Base-by-base conservation (phyloP, 208 protist genomes). In the Herpetomonas samuelpessoai region DNA sequence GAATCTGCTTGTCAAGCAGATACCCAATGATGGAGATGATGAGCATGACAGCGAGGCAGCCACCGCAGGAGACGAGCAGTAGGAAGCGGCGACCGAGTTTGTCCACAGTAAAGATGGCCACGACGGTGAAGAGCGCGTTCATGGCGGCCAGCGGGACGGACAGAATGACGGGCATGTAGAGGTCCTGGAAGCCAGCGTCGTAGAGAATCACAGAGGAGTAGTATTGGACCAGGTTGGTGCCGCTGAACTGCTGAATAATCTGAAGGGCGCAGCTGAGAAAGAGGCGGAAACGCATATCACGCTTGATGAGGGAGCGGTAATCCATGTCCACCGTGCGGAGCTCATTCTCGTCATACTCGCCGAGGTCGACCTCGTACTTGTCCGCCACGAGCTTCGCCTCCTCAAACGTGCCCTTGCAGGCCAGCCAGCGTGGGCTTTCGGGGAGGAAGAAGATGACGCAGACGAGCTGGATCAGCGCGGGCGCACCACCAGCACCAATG, bases 161-260 rank as follows among this genome's bases (percentile, higher is more conserved):
- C 19, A 93, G 62, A 28, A 93, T 83, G 14, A 95, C 84, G 6
- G 89, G 86, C 66, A 83, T 86, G 31, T 76, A 92, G 30, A 59
- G 65, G 27, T 88, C 82, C 1, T 67, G 47, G 57, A 96, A 93
- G 45, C 89, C 89, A 14, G 85, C 81, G 46, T 93, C 81, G 35
- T 84, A 75, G 25, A 97, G 65, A 46, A 97, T 95, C 30, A 92
- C 79, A 16, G 90, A 74, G 62, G 84, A 93, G 79, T 97, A 97
- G 71, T 97, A 97, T 91, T 96, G 96, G 64, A 96, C 89, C 2
- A 91, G 95, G 74, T 97, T 97, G 65, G 96, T 97, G 19, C 90
- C 92, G 24, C 80, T 92, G 45, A 95, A 79, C 71, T 97, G 92
- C 70, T 97, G 92, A 38, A 97, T 77, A 30, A 96, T 74, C 71